Evolutionary conservation across 202 grass and related monocot genomes (phyloP).

Genomic region (Zizania palustris): DNA sequence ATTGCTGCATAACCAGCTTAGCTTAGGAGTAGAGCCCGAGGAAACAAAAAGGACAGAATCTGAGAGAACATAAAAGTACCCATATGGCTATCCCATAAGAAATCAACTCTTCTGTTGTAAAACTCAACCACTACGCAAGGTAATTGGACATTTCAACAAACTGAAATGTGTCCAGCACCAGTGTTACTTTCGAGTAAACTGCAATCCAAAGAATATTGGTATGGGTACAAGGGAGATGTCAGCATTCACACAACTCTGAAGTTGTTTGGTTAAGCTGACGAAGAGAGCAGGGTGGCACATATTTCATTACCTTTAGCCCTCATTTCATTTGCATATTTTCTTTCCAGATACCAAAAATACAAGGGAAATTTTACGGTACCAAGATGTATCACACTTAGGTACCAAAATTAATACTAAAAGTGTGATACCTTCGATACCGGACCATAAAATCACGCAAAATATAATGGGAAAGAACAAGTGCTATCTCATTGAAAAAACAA

Average conservation of each 20-base stretch:
- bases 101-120: background rate
- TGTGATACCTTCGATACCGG: too few species aligned
- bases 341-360: slow-evolving; percentile 56
- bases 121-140: slow-evolving; percentile 22
- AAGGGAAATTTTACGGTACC: too few species aligned
- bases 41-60: background rate
- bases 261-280: slow-evolving; percentile 18
- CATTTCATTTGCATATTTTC: slow-evolving; percentile 52
- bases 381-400: too few species aligned
- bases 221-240: background rate
- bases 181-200: slow-evolving; percentile 38
- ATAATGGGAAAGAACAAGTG: slow-evolving; percentile 63
- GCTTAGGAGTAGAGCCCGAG: background rate
- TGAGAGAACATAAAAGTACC: background rate
- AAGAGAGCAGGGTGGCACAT: background rate
- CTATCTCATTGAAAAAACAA: slow-evolving; percentile 21
- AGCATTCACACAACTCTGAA: slow-evolving; percentile 19
- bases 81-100: background rate
- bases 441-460: background rate
- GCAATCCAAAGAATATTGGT: slow-evolving; percentile 22
- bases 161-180: slow-evolving; percentile 26
- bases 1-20: background rate
- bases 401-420: too few species aligned
- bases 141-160: slow-evolving; percentile 27
- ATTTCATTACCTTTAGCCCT: background rate